Percentiles rank a stretch among this genome's conserved stretches.
Conservation (phyloP, 768 basidiomycete genomes). For the Psilocybe azurescens region DNA sequence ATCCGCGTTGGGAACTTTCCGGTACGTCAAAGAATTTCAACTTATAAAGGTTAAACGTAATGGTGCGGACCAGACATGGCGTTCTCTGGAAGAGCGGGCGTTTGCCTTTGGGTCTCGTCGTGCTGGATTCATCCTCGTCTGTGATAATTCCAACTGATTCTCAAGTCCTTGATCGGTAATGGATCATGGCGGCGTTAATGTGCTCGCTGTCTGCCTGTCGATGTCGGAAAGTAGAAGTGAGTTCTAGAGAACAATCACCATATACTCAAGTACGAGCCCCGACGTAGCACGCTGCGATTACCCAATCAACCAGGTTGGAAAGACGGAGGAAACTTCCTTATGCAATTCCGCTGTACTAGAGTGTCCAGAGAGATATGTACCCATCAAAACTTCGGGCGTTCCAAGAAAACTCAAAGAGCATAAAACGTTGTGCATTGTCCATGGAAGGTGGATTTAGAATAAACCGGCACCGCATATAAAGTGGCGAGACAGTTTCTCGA, state of each 20-base stretch:
- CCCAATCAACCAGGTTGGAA: not conserved
- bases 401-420: not conserved
- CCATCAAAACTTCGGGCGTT: not conserved
- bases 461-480: not conserved
- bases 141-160: not conserved
- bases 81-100: constrained; percentile 3
- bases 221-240: not conserved
- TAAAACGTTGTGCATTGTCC: not conserved
- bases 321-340: too few species aligned
- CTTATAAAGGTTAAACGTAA: constrained; percentile 4
- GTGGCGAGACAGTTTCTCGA: not conserved
- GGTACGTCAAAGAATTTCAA: constrained; percentile 16
- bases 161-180: not conserved
- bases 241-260: not conserved
- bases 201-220: not conserved
- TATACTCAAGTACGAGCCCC: not conserved
- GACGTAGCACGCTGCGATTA: not conserved
- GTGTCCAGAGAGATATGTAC: too few species aligned
- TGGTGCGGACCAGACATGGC: constrained; percentile 7
- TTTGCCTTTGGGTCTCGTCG: constrained; percentile 1
- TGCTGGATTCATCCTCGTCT: not conserved
- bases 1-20: not conserved
- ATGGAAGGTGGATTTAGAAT: not conserved
- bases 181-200: not conserved
- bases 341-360: too few species aligned